These are phyloP conservation scores for Sporothrix schenckii DNA, from an alignment of 2,329 filamentous ascomycete genomes.

Conservation along the genomic window DNA sequence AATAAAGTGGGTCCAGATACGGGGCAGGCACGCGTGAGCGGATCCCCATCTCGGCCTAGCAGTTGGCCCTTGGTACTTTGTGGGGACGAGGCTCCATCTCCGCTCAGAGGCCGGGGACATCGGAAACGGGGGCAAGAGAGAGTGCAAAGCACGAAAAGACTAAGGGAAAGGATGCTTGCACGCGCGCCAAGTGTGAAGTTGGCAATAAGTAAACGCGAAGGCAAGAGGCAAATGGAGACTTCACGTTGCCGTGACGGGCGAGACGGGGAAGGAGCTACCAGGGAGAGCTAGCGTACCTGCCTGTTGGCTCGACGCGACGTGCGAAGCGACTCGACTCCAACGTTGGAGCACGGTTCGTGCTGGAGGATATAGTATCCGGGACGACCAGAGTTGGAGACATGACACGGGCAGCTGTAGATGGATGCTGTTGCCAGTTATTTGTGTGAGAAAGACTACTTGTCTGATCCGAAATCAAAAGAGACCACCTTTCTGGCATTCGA, in stretches of 20 bases:
- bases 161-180: not conserved
- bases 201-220: not conserved
- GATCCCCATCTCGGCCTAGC: not conserved
- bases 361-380: conserved; percentile 6
- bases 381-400: conserved; percentile 4
- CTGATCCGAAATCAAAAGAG: no score
- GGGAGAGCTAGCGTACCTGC: not conserved
- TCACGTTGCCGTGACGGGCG: not conserved
- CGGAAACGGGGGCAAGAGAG: not conserved
- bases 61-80: not conserved
- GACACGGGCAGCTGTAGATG: not conserved
- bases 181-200: not conserved
- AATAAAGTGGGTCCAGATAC: not conserved
- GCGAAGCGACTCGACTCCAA: conserved; percentile 6
- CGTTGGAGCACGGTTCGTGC: not conserved
- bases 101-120: conserved; percentile 7
- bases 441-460: not conserved
- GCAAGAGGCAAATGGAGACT: not conserved
- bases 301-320: not conserved
- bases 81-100: not conserved
- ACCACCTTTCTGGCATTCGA: not conserved
- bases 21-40: not conserved
- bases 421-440: not conserved
- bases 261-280: not conserved
- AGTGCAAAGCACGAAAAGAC: not conserved